Conservation (phyloP, 2,329 filamentous ascomycete species). For the Corynespora cassiicola region DNA sequence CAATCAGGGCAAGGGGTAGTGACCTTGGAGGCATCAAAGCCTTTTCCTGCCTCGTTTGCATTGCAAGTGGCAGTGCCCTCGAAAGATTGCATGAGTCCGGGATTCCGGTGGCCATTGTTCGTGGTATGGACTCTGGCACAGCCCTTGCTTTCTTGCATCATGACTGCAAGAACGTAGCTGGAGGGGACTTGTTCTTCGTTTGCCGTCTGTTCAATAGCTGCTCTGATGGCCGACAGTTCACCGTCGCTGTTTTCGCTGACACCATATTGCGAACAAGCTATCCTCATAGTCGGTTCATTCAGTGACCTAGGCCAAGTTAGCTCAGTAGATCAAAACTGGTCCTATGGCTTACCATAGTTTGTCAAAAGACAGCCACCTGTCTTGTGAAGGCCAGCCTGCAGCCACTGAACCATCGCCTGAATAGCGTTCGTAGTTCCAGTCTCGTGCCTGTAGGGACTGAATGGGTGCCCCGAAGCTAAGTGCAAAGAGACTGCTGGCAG, state of each 20-base stretch:
- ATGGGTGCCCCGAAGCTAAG: conserved; percentile 31
- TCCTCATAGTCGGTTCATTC: conserved; percentile 43
- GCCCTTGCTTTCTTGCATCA: conserved; percentile 56
- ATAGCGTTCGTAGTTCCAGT: conserved; percentile 27
- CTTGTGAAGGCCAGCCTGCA: conserved; percentile 45
- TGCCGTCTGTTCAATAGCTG: conserved; percentile 43
- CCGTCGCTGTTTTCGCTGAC: conserved; percentile 46
- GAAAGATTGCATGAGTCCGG: conserved; percentile 56
- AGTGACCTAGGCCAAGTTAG: conserved; percentile 27
- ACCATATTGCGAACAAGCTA: conserved; percentile 44
- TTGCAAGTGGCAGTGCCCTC: conserved; percentile 36
- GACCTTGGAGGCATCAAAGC: conserved; percentile 40
- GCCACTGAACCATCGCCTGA: conserved; percentile 44
- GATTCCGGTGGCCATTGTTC: conserved; percentile 49
- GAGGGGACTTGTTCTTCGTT: conserved; percentile 41
- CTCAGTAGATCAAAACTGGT: conserved; percentile 1
- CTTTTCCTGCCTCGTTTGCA: conserved; percentile 44
- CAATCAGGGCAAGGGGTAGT: conserved; percentile 47
- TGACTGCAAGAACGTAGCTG: conserved; percentile 52
- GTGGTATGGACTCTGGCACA: conserved; percentile 55
- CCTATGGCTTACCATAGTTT: conserved; percentile 42
- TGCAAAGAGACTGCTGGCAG: conserved; percentile 37
- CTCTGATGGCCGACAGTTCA: conserved; percentile 47
- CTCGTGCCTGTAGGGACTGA: conserved; percentile 22
- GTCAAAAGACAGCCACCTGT: conserved; percentile 45